phyloP scores from a whole-genome alignment of 352 stramenopile species.

The Phytophthora capsici region DNA sequence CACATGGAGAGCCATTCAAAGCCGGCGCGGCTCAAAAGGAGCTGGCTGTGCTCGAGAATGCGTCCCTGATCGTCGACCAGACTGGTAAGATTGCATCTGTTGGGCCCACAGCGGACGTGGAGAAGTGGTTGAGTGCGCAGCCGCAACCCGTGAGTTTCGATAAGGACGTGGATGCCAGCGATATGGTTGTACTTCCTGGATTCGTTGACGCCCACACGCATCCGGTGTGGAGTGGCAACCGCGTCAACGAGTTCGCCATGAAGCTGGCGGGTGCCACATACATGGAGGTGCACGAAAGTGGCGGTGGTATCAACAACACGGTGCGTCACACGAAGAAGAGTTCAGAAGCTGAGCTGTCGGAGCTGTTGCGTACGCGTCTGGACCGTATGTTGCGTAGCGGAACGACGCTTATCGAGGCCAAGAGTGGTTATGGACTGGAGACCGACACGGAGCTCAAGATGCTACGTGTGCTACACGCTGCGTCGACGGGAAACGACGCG shows the following conservation, averaged over 20 bases:
- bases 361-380: constrained; percentile 57
- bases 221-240: constrained; percentile 85
- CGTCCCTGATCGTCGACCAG: constrained; percentile 63
- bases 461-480: constrained; percentile 74
- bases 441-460: constrained; percentile 87
- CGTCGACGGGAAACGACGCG: constrained; percentile 42
- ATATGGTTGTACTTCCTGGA: constrained; percentile 73
- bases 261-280: constrained; percentile 87
- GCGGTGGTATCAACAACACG: constrained; percentile 82
- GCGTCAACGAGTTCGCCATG: constrained; percentile 89
- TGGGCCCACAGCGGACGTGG: constrained; percentile 59
- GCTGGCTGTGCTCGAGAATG: constrained; percentile 62
- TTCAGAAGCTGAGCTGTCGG: constrained; percentile 65
- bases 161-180: constrained; percentile 69
- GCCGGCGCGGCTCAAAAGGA: constrained; percentile 65
- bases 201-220: constrained; percentile 88
- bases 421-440: constrained; percentile 87
- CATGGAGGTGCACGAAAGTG: constrained; percentile 83
- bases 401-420: constrained; percentile 83
- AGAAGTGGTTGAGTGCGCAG: constrained; percentile 58
- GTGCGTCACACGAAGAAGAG: constrained; percentile 75
- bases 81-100: constrained; percentile 70
- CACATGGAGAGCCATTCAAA: constrained; percentile 68
- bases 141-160: constrained; percentile 75
- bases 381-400: constrained; percentile 79